Percentiles rank a stretch among this genome's conserved stretches.
These are phyloP conservation scores for Dioscorea zingiberensis DNA, from an alignment of 106 monocot species.

Conservation along the genomic window DNA sequence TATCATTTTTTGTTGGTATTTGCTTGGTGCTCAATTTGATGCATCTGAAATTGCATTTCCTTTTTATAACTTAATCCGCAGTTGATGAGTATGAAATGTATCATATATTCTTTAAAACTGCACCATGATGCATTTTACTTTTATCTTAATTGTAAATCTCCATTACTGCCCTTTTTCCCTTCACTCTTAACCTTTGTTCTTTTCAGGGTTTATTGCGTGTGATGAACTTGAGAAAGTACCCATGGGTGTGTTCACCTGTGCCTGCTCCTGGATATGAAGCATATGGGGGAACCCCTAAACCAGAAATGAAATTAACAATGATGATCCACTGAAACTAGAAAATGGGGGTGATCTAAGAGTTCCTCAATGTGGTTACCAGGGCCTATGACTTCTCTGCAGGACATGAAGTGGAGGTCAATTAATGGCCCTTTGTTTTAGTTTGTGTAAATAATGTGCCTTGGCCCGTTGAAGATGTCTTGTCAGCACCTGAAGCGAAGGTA, in stretches of 20 bases:
- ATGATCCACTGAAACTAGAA: background rate
- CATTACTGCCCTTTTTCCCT: background rate
- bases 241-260: conserved; percentile 43
- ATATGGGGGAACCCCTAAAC: conserved; percentile 38
- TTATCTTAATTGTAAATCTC: too few relatives aligned
- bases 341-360: background rate
- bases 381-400: conserved; percentile 29
- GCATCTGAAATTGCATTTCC: too few relatives aligned
- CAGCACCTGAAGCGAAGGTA: conserved; percentile 90
- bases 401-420: conserved; percentile 61
- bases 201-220: conserved; percentile 47
- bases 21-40: too few relatives aligned
- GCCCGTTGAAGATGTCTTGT: conserved; percentile 43
- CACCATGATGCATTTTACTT: too few relatives aligned
- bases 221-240: conserved; percentile 58
- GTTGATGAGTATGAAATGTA: too few relatives aligned
- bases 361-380: conserved; percentile 34
- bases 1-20: too few relatives aligned
- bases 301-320: conserved; percentile 1
- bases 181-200: conserved; percentile 1
- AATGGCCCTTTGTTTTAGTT: conserved; percentile 64
- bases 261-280: conserved; percentile 73
- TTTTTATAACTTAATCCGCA: too few relatives aligned
- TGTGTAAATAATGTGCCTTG: conserved; percentile 81
- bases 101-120: too few relatives aligned